These are phyloP conservation scores for Coemansia sp. DNA, from an alignment of 192 early-diverging fungal genomes.

Conservation along the genomic window DNA sequence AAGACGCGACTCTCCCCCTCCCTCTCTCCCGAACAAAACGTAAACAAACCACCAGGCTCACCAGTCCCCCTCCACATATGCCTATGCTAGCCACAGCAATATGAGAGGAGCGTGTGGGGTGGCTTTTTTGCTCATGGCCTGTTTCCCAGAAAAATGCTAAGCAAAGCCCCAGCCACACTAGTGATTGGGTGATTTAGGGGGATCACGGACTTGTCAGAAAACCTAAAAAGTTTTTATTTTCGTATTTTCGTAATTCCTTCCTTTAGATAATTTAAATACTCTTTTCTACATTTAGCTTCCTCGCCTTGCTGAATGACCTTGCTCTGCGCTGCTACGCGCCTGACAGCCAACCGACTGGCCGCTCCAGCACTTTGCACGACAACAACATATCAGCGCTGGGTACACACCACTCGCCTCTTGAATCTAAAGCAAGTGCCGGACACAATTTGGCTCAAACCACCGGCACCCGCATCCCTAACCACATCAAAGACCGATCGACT, in stretches of 20 bases:
- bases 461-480: background rate
- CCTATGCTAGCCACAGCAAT: too few species aligned
- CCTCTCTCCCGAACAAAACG: background rate
- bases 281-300: background rate
- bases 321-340: background rate
- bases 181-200: too few species aligned
- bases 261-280: background rate
- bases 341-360: background rate
- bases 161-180: background rate
- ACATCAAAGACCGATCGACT: slow-evolving; percentile 1
- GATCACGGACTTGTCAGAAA: too few species aligned
- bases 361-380: background rate
- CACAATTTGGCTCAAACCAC: slow-evolving; percentile 17
- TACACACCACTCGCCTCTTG: background rate
- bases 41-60: background rate
- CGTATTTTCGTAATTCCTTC: background rate
- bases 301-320: background rate
- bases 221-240: background rate
- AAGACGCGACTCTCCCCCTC: background rate
- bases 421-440: slow-evolving; percentile 26
- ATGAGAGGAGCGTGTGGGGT: too few species aligned
- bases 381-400: background rate
- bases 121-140: too few species aligned
- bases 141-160: background rate
- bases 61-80: too few species aligned